Evolutionary conservation across 1,284 basidiomycete species (phyloP), one percentile per base, ranked within the genome.

Genomic region (Boletus subluridellus): DNA sequence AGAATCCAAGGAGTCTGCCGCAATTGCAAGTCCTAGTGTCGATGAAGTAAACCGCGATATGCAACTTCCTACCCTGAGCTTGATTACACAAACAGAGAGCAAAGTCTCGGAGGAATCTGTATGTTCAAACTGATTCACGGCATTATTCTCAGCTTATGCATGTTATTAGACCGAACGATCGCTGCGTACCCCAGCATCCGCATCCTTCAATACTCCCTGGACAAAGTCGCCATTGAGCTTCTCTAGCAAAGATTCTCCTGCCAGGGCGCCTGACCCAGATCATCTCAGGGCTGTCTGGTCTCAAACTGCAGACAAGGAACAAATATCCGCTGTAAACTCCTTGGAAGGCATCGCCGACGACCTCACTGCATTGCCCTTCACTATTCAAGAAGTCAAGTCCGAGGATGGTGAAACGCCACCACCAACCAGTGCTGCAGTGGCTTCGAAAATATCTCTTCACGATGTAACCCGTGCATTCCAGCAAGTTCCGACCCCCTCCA

Each of bases 391-490:
- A 58, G 86, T 90, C 54, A 92, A 92, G 68, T 88, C 89, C 12
- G 89, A 91, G 66, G 88, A 87, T 64, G 88, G 88, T 37, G 85
- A 83, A 69, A 90, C 87, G 2, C 89, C 89, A 2, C 87, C 89
- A n/a, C 85, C 87, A 21, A 79, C 79, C 12, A 74, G 77, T 17
- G 76, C 82, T 21, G 74, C 78, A 46, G 58, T 64, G 10, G 81
- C 87, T 37, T 86, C 86, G 15, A 82, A 87, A 48, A 90, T 92
- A 83, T 90, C 89, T 12, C 74, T 87, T 42, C 84, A 85, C 60
- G 90, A 92, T 59, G 90, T 91, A 28, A 89, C 87, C 15, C 83
- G 87, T 60, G 88, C 89, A 28, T 92, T 92, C 75, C 90, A 92
- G 67, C 86, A 87, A 71, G 90, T 92, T 35, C 86, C 88, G 5